Conservation (phyloP, 2,329 filamentous ascomycete genomes). For the Calonectria fujianensis region DNA sequence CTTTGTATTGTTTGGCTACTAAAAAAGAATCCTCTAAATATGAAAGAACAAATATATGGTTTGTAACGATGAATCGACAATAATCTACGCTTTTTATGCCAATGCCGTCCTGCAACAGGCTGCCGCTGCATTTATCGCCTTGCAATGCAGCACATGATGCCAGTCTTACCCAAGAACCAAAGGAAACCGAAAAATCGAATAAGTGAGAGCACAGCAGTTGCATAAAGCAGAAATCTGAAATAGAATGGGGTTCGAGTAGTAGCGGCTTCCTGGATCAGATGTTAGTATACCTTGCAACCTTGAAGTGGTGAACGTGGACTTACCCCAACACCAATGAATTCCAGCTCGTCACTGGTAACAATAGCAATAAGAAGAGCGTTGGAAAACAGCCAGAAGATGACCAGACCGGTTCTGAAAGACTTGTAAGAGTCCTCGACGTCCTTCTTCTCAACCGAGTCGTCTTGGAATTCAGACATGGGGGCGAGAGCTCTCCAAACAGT, state of each 20-base stretch:
- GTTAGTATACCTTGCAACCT: neutral
- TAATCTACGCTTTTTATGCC: neutral
- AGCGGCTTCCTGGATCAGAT: neutral
- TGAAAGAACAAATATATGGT: neutral
- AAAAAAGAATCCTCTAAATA: neutral
- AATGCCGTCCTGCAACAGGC: neutral
- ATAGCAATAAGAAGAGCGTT: constrained; percentile 11
- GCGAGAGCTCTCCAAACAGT: constrained; percentile 29
- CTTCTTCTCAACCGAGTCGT: constrained; percentile 8
- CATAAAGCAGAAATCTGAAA: constrained; percentile 92
- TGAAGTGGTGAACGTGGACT: neutral
- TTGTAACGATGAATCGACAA: neutral
- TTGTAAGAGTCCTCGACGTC: constrained; percentile 32
- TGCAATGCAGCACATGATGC: constrained; percentile 95
- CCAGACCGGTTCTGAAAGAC: constrained; percentile 26
- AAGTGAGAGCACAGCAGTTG: constrained; percentile 86
- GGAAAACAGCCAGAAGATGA: constrained; percentile 28
- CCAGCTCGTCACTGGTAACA: constrained; percentile 24
- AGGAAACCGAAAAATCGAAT: constrained; percentile 92
- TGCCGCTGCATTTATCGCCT: constrained; percentile 60
- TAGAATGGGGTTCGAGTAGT: constrained; percentile 85
- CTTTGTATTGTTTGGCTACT: neutral
- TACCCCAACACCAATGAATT: constrained; percentile 16
- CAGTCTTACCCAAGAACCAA: constrained; percentile 95
- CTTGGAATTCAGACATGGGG: neutral